Percentiles rank a stretch among this genome's conserved stretches.
These are phyloP conservation scores for Balansia obtecta DNA, from an alignment of 2,329 filamentous ascomycete genomes.

Conservation along the genomic window DNA sequence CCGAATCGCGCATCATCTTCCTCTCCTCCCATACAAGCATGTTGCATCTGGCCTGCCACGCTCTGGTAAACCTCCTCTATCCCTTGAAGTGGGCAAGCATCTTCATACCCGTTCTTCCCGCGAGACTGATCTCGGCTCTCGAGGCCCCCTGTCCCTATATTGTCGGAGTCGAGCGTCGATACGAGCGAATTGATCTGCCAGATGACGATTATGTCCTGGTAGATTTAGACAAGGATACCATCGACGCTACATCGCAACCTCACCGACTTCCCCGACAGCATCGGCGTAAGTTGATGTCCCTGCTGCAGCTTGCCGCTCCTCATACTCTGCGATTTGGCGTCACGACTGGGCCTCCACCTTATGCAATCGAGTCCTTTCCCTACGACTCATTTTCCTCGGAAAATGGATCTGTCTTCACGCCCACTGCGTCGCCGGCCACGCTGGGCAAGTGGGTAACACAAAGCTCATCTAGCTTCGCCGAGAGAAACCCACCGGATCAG, in stretches of 20 bases:
- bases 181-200: slow-evolving; percentile 74
- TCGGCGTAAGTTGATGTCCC: slow-evolving; percentile 74
- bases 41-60: slow-evolving; percentile 84
- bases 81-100: slow-evolving; percentile 89
- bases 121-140: slow-evolving; percentile 75
- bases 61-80: slow-evolving; percentile 76
- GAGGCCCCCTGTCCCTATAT: slow-evolving; percentile 96
- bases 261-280: slow-evolving; percentile 74
- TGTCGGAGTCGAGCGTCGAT: slow-evolving; percentile 85
- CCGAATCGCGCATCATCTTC: slow-evolving; percentile 91
- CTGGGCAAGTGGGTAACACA: slow-evolving; percentile 79
- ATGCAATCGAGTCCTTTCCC: slow-evolving; percentile 86
- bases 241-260: slow-evolving; percentile 74
- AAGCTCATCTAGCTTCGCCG: slow-evolving; percentile 79
- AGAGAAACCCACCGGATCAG: slow-evolving; percentile 40
- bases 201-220: slow-evolving; percentile 94
- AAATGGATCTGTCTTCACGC: slow-evolving; percentile 66
- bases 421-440: slow-evolving; percentile 55
- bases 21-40: slow-evolving; percentile 92
- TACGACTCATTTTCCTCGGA: slow-evolving; percentile 85
- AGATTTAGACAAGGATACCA: slow-evolving; percentile 81
- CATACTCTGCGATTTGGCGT: slow-evolving; percentile 83
- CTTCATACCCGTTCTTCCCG: slow-evolving; percentile 83
- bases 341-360: slow-evolving; percentile 75
- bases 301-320: slow-evolving; percentile 81